Percentiles rank a stretch among this genome's conserved stretches.
phyloP scores from a whole-genome alignment of 441 rosid genomes.

The Aleurites moluccanus region DNA sequence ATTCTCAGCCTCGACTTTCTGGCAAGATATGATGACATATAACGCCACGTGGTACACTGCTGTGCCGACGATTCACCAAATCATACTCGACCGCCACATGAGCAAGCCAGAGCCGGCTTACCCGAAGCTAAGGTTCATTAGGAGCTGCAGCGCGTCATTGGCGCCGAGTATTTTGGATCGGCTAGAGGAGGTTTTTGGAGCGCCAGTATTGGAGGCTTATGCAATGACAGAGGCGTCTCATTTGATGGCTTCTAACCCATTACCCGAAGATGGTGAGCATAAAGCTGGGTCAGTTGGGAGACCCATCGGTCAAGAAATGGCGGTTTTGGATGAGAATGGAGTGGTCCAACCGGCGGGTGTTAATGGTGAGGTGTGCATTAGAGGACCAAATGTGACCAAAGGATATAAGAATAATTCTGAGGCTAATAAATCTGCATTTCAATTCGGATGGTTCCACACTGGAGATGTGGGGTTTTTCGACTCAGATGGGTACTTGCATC shows the following conservation, averaged over 20 bases:
- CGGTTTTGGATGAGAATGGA: constrained; percentile 66
- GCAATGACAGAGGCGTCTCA: constrained; percentile 93
- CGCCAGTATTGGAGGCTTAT: constrained; percentile 86
- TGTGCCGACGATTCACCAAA: constrained; percentile 89
- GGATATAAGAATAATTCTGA: constrained; percentile 87
- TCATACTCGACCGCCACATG: constrained; percentile 67
- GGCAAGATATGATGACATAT: constrained; percentile 65
- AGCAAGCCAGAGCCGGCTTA: constrained; percentile 53
- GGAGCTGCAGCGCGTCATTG: constrained; percentile 88
- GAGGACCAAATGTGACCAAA: constrained; percentile 77
- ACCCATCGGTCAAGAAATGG: constrained; percentile 84
- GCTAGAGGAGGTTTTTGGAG: constrained; percentile 75
- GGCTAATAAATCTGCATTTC: constrained; percentile 70
- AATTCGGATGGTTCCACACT: constrained; percentile 88
- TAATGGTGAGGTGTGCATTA: constrained; percentile 76
- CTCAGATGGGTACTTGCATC: constrained; percentile 70
- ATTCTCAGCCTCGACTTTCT: constrained; percentile 82
- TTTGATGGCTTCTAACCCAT: constrained; percentile 74
- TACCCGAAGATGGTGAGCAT: constrained; percentile 74
- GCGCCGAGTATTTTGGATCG: constrained; percentile 69
- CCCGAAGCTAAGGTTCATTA: constrained; percentile 73
- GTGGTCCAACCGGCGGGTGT: constrained; percentile 41
- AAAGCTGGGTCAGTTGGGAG: constrained; percentile 85
- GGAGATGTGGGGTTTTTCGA: constrained; percentile 77
- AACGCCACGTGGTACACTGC: constrained; percentile 94